Percentiles rank a stretch among this genome's conserved stretches.
These are phyloP conservation scores for Phytophthora megakarya DNA, from an alignment of 352 stramenopile genomes.

Conservation along the genomic window DNA sequence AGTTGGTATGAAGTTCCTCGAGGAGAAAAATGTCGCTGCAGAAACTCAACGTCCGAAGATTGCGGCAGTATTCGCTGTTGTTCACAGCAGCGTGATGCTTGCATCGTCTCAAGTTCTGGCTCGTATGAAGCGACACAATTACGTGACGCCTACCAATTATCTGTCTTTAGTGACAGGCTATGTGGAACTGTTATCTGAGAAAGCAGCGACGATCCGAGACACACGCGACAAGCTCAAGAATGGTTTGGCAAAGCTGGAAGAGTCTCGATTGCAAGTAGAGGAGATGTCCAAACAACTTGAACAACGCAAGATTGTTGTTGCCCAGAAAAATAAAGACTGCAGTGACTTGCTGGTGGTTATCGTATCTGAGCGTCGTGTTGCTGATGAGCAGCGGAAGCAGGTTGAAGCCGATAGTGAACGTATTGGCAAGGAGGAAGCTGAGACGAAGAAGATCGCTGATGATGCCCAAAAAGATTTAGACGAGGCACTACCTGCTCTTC, in stretches of 20 bases:
- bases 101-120: slow-evolving; percentile 83
- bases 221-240: slow-evolving; percentile 86
- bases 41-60: slow-evolving; percentile 84
- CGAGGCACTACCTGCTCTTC: slow-evolving; percentile 92
- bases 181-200: slow-evolving; percentile 79
- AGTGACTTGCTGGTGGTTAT: slow-evolving; percentile 95
- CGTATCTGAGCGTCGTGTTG: slow-evolving; percentile 92
- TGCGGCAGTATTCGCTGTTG: slow-evolving; percentile 86
- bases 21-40: slow-evolving; percentile 82
- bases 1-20: slow-evolving; percentile 93
- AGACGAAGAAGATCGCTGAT: slow-evolving; percentile 94
- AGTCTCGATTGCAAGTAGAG: slow-evolving; percentile 81
- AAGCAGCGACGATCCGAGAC: slow-evolving; percentile 72
- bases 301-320: slow-evolving; percentile 90
- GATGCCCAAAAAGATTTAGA: slow-evolving; percentile 95
- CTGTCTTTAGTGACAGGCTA: slow-evolving; percentile 93
- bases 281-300: slow-evolving; percentile 88
- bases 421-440: slow-evolving; percentile 90
- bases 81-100: slow-evolving; percentile 88
- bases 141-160: slow-evolving; percentile 94
- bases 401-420: slow-evolving; percentile 93
- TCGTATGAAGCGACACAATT: slow-evolving; percentile 94
- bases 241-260: slow-evolving; percentile 81
- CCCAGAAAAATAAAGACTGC: slow-evolving; percentile 94
- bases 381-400: slow-evolving; percentile 93